These are phyloP conservation scores for Mimosa bimucronata DNA, from an alignment of 306 rosid genomes.

Conservation along the genomic window DNA sequence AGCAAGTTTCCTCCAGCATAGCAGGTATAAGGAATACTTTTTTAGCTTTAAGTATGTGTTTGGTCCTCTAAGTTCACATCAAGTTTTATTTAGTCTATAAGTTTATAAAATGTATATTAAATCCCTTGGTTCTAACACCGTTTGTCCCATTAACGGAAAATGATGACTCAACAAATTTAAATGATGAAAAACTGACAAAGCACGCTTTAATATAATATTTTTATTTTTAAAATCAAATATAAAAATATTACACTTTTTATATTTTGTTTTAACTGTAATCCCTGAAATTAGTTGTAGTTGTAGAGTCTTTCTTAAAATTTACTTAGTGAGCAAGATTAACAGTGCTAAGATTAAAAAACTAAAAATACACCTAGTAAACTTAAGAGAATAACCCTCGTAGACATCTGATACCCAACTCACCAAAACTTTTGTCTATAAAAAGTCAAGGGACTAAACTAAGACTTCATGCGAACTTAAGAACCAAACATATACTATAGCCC, in stretches of 20 bases:
- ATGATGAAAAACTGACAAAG: neutral
- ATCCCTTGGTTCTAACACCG: neutral
- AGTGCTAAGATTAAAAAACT: neutral
- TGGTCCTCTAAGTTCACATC: neutral
- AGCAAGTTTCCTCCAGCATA: conserved; percentile 31
- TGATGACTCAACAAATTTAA: neutral
- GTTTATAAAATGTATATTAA: neutral
- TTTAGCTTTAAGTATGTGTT: neutral
- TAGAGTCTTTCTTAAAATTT: neutral
- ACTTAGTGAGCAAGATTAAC: neutral
- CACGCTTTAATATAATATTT: neutral
- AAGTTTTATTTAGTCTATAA: neutral
- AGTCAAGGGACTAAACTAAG: neutral
- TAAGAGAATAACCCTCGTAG: too few species aligned
- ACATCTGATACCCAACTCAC: too few species aligned
- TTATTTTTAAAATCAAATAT: neutral
- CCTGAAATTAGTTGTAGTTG: neutral
- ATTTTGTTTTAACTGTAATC: neutral
- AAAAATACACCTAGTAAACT: neutral
- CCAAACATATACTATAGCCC: neutral
- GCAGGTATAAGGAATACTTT: neutral
- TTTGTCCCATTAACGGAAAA: neutral
- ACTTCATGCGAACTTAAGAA: neutral
- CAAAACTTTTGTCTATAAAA: too few species aligned
- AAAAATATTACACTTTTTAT: neutral